Base-by-base conservation (phyloP, 2,329 filamentous ascomycete species). In the Colletotrichum sublineola region DNA sequence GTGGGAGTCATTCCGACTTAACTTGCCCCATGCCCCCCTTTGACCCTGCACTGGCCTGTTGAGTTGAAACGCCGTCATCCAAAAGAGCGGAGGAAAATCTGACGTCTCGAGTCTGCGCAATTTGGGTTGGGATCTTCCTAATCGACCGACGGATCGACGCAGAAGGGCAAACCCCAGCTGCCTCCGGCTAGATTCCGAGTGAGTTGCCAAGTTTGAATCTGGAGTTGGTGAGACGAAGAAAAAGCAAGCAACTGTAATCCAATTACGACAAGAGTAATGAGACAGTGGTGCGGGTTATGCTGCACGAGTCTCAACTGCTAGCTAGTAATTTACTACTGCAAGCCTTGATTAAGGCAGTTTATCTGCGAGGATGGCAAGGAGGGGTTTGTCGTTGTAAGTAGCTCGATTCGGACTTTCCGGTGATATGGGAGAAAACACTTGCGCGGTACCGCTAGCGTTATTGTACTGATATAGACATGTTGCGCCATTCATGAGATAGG, bases 11-110 rank as follows among this genome's bases (percentile, higher is more conserved):
- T 29, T 31, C 24, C 24, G 38, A 44, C 14, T 14, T 36, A 24
- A 64, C 50, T 44, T 55, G 36, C 53, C 62, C 36, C 38, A 44
- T 33, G 48, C 33, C 4, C 36, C 29, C 29, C 24, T 24, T 44
- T 24, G 48, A 53, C 50, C 46, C 36, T 56, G 62, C 50, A 24
- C 31, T 6, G 24, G 38, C 20, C 15, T 24, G 11, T 50, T 12
- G 18, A 29, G 29, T 53, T 56, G 62, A 64, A 64, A 64, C 62
- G n/a, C 46, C 15, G 24, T 36, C 62, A 64, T 56, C 38, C 38
- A 7, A 46, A 64, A 33, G 2, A 36, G 24, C 33, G 29, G n/a
- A 46, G 24, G 42, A 24, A 18, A 6, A 18, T 33, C 6, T 46
- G 48, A 48, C 36, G 61, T 40, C 36, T 63, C 46, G 61, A 42